These are phyloP conservation scores for Botrytis cinerea DNA, from an alignment of 2,329 filamentous ascomycete genomes.

Conservation along the genomic window DNA sequence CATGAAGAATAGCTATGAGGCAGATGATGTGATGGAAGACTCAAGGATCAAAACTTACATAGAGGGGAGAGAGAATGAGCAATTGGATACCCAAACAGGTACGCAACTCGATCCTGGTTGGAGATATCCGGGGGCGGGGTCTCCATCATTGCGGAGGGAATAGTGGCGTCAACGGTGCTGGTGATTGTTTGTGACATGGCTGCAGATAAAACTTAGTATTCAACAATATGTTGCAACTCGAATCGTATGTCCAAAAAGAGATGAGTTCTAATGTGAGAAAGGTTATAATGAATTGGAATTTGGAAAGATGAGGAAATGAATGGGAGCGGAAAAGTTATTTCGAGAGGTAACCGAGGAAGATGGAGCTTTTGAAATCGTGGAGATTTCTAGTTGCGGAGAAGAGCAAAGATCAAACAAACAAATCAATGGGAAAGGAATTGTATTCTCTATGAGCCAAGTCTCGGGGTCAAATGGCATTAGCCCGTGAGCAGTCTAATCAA, in stretches of 20 bases:
- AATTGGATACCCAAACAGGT: constrained; percentile 60
- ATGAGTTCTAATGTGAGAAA: neutral
- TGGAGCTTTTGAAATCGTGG: neutral
- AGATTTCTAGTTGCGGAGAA: neutral
- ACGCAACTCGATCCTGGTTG: constrained; percentile 40
- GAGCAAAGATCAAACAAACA: constrained; percentile 1
- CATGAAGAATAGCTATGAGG: neutral
- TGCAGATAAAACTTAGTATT: neutral
- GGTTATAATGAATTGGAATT: neutral
- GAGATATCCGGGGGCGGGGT: constrained; percentile 29
- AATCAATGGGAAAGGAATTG: neutral
- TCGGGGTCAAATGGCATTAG: constrained; percentile 3
- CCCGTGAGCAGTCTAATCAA: neutral
- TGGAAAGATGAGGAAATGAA: neutral
- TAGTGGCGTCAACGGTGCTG: constrained; percentile 9
- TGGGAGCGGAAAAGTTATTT: neutral
- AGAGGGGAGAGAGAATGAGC: constrained; percentile 52
- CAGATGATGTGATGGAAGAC: neutral
- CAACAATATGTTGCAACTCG: constrained; percentile 1
- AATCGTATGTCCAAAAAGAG: constrained; percentile 4
- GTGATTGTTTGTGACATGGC: constrained; percentile 25
- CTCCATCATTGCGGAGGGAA: constrained; percentile 25
- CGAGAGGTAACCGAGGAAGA: constrained; percentile 5
- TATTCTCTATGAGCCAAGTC: constrained; percentile 1
- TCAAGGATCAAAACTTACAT: constrained; percentile 15